A percentile compares a stretch with the other conserved stretches of the same genome.
phyloP scores from a whole-genome alignment of 495 filamentous ascomycete genomes.

The Penicillium argentinense region DNA sequence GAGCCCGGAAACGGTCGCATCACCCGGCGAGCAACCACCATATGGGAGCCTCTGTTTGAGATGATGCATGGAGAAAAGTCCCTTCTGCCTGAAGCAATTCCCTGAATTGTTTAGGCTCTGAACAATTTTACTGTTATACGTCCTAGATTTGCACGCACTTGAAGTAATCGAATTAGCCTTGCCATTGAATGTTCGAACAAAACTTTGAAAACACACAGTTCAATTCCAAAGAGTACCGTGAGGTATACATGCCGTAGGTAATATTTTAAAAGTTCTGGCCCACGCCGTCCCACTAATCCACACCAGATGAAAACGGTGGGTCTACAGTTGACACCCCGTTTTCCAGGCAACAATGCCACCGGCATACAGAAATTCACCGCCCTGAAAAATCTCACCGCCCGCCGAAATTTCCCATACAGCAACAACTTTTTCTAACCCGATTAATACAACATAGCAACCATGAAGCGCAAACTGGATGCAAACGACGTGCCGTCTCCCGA shows the following conservation, averaged over 20 bases:
- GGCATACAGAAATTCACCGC: slow-evolving; percentile 18
- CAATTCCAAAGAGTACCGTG: too few species aligned
- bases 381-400: slow-evolving; percentile 40
- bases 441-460: slow-evolving; percentile 28
- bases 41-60: slow-evolving; percentile 34
- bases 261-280: too few species aligned
- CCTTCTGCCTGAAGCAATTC: slow-evolving; percentile 22
- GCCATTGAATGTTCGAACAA: too few species aligned
- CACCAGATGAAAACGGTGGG: too few species aligned
- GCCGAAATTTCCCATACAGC: slow-evolving; percentile 36
- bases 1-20: slow-evolving; percentile 24
- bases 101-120: too few species aligned
- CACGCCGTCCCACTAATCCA: too few species aligned
- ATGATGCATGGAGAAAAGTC: slow-evolving; percentile 30
- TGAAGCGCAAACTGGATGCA: slow-evolving; percentile 67
- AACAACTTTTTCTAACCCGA: slow-evolving; percentile 15
- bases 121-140: too few species aligned
- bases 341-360: not conserved
- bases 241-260: too few species aligned
- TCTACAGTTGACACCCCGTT: too few species aligned
- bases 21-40: slow-evolving; percentile 28
- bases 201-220: too few species aligned
- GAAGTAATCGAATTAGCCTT: too few species aligned
- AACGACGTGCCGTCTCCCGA: slow-evolving; percentile 55
- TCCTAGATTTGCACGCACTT: too few species aligned